Evolutionary conservation across 495 filamentous ascomycete species (phyloP).

Genomic region (Evernia prunastri): DNA sequence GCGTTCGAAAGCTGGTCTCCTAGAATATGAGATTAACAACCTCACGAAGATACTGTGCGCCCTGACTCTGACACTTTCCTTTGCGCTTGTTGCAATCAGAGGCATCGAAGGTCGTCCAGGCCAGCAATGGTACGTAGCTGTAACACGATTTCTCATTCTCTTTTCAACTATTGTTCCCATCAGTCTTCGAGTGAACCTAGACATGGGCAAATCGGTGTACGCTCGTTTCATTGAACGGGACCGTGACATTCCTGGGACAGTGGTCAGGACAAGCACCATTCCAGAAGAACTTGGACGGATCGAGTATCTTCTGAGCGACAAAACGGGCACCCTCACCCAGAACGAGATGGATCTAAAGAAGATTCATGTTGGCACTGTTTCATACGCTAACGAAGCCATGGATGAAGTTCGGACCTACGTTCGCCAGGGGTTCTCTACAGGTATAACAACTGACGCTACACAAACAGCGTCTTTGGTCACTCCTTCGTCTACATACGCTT

Average conservation of each 20-base stretch:
- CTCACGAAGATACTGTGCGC: slow-evolving; percentile 95
- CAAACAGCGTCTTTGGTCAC: slow-evolving; percentile 52
- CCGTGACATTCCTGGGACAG: slow-evolving; percentile 78
- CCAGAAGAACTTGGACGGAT: slow-evolving; percentile 94
- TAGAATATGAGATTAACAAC: slow-evolving; percentile 96
- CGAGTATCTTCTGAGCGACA: slow-evolving; percentile 94
- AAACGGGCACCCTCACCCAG: slow-evolving; percentile 94
- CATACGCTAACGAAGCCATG: slow-evolving; percentile 97
- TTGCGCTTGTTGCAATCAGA: slow-evolving; percentile 83
- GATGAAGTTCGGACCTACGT: slow-evolving; percentile 88
- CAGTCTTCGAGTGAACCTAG: slow-evolving; percentile 89
- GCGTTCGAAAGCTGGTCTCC: slow-evolving; percentile 82
- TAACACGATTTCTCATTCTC: slow-evolving; percentile 93
- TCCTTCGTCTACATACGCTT: slow-evolving; percentile 59
- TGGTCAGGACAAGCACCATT: slow-evolving; percentile 94
- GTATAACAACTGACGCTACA: slow-evolving; percentile 32
- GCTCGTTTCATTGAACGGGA: slow-evolving; percentile 93
- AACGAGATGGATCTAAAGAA: slow-evolving; percentile 99
- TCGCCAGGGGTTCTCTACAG: slow-evolving; percentile 65
- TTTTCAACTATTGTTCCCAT: slow-evolving; percentile 99
- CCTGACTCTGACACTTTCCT: slow-evolving; percentile 76
- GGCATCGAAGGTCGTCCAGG: slow-evolving; percentile 62
- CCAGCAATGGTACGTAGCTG: slow-evolving; percentile 82
- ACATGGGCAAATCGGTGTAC: slow-evolving; percentile 95
- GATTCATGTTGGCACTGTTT: slow-evolving; percentile 95